A percentile compares a stretch with the other conserved stretches of the same genome.
Conservation (phyloP, 148 eudicot genomes). For the Chenopodium album region DNA sequence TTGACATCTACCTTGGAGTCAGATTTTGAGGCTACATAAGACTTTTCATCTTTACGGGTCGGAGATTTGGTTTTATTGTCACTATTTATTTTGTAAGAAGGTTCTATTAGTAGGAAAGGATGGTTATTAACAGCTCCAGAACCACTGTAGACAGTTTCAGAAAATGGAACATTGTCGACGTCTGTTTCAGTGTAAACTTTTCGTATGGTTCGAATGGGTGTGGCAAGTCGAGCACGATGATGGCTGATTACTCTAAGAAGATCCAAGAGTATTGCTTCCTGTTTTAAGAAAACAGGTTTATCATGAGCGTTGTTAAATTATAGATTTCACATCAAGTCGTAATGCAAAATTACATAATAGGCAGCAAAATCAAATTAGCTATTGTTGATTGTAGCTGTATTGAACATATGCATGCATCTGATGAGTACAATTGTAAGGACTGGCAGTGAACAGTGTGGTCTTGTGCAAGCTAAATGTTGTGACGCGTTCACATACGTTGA, state of each 20-base stretch:
- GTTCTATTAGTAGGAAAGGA: conserved; percentile 72
- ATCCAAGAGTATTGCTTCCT: conserved; percentile 88
- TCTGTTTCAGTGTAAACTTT: conserved; percentile 60
- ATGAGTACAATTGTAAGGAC: too few species aligned
- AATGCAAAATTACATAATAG: background rate
- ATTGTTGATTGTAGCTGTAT: background rate
- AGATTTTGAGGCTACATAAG: conserved; percentile 20
- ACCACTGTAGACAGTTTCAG: conserved; percentile 48
- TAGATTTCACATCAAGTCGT: background rate
- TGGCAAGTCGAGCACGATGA: conserved; percentile 87
- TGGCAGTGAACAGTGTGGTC: too few species aligned
- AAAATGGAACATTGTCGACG: conserved; percentile 53
- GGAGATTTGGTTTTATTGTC: conserved; percentile 59
- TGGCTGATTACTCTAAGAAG: conserved; percentile 84
- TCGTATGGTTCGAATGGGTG: conserved; percentile 87
- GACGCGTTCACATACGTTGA: too few species aligned
- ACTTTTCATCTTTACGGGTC: conserved; percentile 48
- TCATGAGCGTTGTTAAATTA: conserved; percentile 2
- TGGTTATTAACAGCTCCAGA: conserved; percentile 47
- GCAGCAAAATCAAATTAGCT: background rate
- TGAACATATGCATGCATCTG: background rate
- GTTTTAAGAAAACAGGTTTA: conserved; percentile 12
- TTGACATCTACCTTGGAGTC: conserved; percentile 37
- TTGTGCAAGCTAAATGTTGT: too few species aligned
- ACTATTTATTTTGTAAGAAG: conserved; percentile 64